Base-by-base conservation (phyloP, 148 eudicot species). In the Camellia granthamiana region DNA sequence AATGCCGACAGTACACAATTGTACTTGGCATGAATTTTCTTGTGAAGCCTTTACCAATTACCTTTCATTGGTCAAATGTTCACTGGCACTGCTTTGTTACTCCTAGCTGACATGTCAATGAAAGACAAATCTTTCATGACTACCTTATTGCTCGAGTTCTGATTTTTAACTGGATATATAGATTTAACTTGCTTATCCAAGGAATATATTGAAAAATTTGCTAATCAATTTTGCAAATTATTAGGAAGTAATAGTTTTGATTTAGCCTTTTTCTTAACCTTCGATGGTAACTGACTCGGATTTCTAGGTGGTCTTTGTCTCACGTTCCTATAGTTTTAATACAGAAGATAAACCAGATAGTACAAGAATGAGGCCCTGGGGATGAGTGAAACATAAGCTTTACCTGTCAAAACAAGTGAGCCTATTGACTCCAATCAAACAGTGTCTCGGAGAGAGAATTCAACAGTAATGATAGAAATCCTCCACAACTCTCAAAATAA, bases 251-350 rank as follows among this genome's bases (percentile, higher is more conserved):
- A 63, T 51, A 54, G 14, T 18, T 5, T 30, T 67, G 13, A 3
- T 10, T 18, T 51, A 12, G 23, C 15, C 7, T 42, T 3, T 4
- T 6, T 41, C 1, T 75, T 75, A 15, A 21, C 13, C 18, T 43
- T 5, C 5, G 15, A 14, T 49, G 52, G 52, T 49, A 49, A 49
- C 6, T 54, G 49, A 71, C 68, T 44, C 67, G 62, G 55, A 43
- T 42, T 23, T 69, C 56, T 43, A 69, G 41, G 67, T 79, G 66
- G 81, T 44, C 67, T 56, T 13, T 46, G 51, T n/a, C 21, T 56
- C 11, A 55, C 13, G 41, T 55, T 69, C 81, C 42, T 52, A 16
- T 47, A 56, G 4, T 80, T 10, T 72, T 49, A 69, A 67, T 75
- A 49, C 12, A 66, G 65, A 69, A 66, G 65, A 69, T 46, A 74